These are phyloP conservation scores for Leccinum olivaceopallidum DNA, from an alignment of 768 basidiomycete genomes.

Conservation along the genomic window DNA sequence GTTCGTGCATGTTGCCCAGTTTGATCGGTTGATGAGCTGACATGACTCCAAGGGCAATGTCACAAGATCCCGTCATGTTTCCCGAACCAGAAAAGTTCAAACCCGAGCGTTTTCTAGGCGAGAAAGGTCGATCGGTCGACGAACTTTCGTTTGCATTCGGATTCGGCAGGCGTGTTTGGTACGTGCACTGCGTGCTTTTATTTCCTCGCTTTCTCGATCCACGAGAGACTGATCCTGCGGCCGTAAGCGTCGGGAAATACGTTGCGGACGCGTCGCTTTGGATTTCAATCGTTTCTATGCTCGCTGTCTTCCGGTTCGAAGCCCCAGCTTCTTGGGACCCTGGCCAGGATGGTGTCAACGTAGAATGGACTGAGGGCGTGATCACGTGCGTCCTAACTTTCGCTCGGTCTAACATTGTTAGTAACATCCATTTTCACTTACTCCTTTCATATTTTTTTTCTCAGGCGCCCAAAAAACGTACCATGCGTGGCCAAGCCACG, in stretches of 20 bases:
- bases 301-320: constrained; percentile 20
- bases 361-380: constrained; percentile 20
- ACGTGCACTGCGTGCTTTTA: background rate
- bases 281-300: constrained; percentile 25
- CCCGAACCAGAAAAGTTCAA: constrained; percentile 39
- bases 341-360: constrained; percentile 22
- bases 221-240: background rate
- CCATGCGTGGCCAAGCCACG: constrained; percentile 14
- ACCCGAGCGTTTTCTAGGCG: constrained; percentile 36
- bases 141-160: constrained; percentile 25
- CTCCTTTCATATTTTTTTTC: background rate
- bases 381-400: constrained; percentile 18
- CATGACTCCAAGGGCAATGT: constrained; percentile 30
- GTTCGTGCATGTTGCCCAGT: constrained; percentile 4
- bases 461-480: constrained; percentile 16
- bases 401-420: background rate
- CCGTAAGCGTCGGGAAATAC: constrained; percentile 41
- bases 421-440: background rate
- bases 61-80: constrained; percentile 38
- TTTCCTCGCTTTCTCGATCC: background rate
- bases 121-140: constrained; percentile 6
- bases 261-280: constrained; percentile 42
- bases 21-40: no score
- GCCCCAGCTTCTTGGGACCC: constrained; percentile 13
- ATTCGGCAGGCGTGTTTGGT: constrained; percentile 44